These are phyloP conservation scores for Xylariaceae sp. DNA, from an alignment of 2,329 filamentous ascomycete species.

Conservation along the genomic window DNA sequence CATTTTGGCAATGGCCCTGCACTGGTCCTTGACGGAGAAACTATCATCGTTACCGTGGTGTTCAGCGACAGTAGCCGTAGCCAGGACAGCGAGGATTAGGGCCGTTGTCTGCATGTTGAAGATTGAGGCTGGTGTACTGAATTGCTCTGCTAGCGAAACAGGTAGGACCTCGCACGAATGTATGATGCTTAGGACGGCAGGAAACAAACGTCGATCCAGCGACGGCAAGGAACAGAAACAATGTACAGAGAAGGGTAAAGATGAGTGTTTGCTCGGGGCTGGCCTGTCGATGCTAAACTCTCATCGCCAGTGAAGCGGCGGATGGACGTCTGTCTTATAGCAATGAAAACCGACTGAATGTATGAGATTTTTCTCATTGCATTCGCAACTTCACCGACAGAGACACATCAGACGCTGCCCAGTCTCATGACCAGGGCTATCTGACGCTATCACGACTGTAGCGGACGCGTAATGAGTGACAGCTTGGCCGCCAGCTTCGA, in stretches of 20 bases:
- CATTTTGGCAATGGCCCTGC: slow-evolving; percentile 27
- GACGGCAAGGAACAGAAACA: slow-evolving; percentile 4
- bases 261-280: neutral
- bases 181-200: neutral
- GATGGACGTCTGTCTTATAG: too few species aligned
- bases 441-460: too few species aligned
- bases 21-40: slow-evolving; percentile 21
- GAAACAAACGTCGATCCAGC: slow-evolving; percentile 7
- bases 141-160: too few species aligned
- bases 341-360: too few species aligned
- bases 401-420: too few species aligned
- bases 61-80: slow-evolving; percentile 18
- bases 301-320: too few species aligned
- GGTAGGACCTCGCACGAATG: too few species aligned
- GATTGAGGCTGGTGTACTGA: neutral
- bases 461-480: too few species aligned
- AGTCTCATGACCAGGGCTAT: too few species aligned
- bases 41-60: slow-evolving; percentile 23
- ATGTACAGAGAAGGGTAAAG: neutral
- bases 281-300: neutral
- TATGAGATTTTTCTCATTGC: too few species aligned
- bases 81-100: slow-evolving; percentile 9
- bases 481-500: too few species aligned
- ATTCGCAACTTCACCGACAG: too few species aligned
- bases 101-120: slow-evolving; percentile 14